Base-by-base conservation (phyloP, 2,329 filamentous ascomycete species). In the Coniochaeta pulveracea region DNA sequence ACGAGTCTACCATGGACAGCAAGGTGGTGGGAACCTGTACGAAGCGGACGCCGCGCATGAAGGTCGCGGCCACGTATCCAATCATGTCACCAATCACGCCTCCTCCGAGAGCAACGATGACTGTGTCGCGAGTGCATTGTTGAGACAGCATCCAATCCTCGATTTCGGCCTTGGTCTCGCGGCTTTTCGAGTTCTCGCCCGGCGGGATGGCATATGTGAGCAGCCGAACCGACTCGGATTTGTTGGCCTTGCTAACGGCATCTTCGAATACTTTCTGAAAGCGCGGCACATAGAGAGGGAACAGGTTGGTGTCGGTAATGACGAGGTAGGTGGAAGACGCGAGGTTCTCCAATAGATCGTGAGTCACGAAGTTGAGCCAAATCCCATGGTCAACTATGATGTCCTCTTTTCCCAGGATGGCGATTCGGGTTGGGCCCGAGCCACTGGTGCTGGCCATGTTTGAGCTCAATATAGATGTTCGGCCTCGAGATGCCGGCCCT, bases 71-170 rank as follows among this genome's bases (percentile, higher is more conserved):
- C 33, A 96, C 86, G 54, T 93, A 98, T 34, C 91, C 91, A 42
- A 94, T 88, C 81, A 98, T 82, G 57, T 98, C 91, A 19, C 91
- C 91, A 57, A 98, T 95, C 40, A 98, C 91, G 37, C 91, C 91
- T 43, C 91, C 91, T 19, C 91, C 91, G 8, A 98, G 72, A 16
- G 91, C 91, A 53, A 98, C 84, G 38, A 98, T 79, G 42, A 98
- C 84, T 0, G 86, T 94, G 57, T 98, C 91, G 45, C 91, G 72
- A 17, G 88, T 93, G 62, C 91, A 98, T 79, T 80, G 78, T 48
- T 94, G 76, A 44, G 77, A 74, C 38, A 96, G 68, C 74, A 98
- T 80, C 91, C 91, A 98, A 58, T 98, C 91, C 57, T 98, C 91
- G 34, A 98, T 88, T 47, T 89, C 82, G 28, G 82, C 88, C 60